Percentiles rank a stretch among this genome's conserved stretches.
Conservation (phyloP, 2,329 filamentous ascomycete species). For the Fusarium abutilonis region DNA sequence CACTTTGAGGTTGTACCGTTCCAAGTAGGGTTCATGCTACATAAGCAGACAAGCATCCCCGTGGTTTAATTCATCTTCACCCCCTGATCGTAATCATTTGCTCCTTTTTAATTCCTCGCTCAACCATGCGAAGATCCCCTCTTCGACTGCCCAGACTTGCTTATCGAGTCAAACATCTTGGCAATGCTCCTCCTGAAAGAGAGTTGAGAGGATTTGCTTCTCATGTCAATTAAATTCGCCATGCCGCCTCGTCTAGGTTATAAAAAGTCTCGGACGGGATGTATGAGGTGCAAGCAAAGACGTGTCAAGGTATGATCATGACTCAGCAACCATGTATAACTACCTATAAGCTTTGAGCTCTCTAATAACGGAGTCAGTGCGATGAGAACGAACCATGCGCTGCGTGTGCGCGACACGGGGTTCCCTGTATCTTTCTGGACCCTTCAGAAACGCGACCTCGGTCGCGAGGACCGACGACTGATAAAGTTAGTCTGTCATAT, state of each 20-base stretch:
- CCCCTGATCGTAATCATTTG: neutral
- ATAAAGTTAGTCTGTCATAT: constrained; percentile 1
- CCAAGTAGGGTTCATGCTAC: neutral
- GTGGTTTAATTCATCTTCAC: neutral
- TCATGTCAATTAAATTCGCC: constrained; percentile 6
- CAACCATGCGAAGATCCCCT: neutral
- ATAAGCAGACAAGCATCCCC: neutral
- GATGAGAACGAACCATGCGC: constrained; percentile 52
- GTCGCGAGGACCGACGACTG: constrained; percentile 10
- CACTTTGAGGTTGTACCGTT: too few relatives aligned
- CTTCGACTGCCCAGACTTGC: neutral
- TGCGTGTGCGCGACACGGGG: constrained; percentile 50
- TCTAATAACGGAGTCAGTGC: constrained; percentile 48
- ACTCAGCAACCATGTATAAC: neutral
- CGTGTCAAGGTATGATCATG: constrained; percentile 48
- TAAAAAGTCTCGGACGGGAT: constrained; percentile 51
- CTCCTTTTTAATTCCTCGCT: neutral
- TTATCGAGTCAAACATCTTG: neutral
- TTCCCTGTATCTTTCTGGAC: constrained; percentile 48
- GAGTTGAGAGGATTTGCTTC: too few relatives aligned
- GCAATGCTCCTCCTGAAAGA: neutral
- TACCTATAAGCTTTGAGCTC: neutral
- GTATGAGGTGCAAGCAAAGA: constrained; percentile 50
- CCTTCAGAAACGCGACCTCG: constrained; percentile 8
- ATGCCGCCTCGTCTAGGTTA: constrained; percentile 47